Conservation (phyloP, 2,329 filamentous ascomycete species). For the Helotiales sp. region DNA sequence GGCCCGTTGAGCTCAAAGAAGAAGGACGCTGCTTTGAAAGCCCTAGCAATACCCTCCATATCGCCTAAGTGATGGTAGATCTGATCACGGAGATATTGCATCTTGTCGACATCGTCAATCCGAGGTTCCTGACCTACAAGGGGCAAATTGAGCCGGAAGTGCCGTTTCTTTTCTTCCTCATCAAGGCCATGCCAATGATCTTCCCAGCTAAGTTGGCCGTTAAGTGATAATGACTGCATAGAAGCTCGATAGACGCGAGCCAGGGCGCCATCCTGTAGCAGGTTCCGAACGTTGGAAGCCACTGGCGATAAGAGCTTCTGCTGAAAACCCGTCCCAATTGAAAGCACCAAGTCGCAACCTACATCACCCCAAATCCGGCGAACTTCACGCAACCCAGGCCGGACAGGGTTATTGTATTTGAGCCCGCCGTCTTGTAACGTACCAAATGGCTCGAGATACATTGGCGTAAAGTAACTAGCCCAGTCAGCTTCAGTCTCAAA, state of each 20-base stretch:
- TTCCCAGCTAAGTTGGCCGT: slow-evolving; percentile 32
- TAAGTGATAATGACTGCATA: slow-evolving; percentile 34
- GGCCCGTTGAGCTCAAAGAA: slow-evolving; percentile 35
- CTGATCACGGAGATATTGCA: slow-evolving; percentile 28
- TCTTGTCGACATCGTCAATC: slow-evolving; percentile 32
- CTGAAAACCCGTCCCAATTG: slow-evolving; percentile 30
- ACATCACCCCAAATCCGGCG: slow-evolving; percentile 26
- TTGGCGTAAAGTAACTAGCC: slow-evolving; percentile 34
- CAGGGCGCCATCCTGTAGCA: slow-evolving; percentile 28
- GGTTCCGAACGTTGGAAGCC: slow-evolving; percentile 28
- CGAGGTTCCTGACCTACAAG: slow-evolving; percentile 27
- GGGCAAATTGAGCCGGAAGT: slow-evolving; percentile 35
- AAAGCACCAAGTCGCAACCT: slow-evolving; percentile 31
- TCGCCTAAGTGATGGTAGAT: slow-evolving; percentile 26
- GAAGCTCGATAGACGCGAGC: slow-evolving; percentile 32
- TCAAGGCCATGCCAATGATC: slow-evolving; percentile 34
- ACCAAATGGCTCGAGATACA: slow-evolving; percentile 25
- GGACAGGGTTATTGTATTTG: slow-evolving; percentile 31
- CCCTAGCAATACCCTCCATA: slow-evolving; percentile 23
- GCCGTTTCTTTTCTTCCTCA: slow-evolving; percentile 26
- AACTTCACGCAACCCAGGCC: slow-evolving; percentile 26
- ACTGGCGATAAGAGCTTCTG: slow-evolving; percentile 26
- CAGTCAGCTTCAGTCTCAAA: slow-evolving; percentile 12
- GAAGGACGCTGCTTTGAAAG: slow-evolving; percentile 32
- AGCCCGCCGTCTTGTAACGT: slow-evolving; percentile 37